phyloP scores from a whole-genome alignment of 2,329 filamentous ascomycete genomes.

The Sclerotinia trifoliorum region DNA sequence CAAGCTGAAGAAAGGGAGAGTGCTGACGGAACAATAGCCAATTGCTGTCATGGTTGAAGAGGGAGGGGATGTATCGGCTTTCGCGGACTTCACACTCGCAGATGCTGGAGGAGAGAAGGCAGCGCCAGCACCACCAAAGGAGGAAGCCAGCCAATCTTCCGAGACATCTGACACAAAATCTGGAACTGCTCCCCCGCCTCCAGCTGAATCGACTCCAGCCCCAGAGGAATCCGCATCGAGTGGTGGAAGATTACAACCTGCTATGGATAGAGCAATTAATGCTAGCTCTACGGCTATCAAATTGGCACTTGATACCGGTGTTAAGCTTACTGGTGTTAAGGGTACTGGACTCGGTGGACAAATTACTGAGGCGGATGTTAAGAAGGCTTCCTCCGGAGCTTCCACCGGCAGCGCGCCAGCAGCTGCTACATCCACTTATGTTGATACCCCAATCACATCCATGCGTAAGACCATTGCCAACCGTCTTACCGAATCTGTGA shows the following conservation, averaged over 20 bases:
- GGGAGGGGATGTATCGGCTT: constrained; percentile 79
- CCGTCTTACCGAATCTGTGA: constrained; percentile 83
- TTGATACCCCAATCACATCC: constrained; percentile 79
- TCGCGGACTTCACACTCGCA: constrained; percentile 81
- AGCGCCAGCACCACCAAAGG: constrained; percentile 62
- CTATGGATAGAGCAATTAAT: constrained; percentile 78
- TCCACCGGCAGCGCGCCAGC: constrained; percentile 53
- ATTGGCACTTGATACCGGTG: constrained; percentile 80
- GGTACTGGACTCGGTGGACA: constrained; percentile 82
- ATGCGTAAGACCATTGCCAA: constrained; percentile 99
- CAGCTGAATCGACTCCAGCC: constrained; percentile 63
- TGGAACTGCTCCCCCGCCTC: constrained; percentile 57
- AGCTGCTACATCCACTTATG: constrained; percentile 66
- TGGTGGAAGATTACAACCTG: constrained; percentile 75
- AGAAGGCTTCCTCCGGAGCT: constrained; percentile 69
- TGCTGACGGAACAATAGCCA: constrained; percentile 59
- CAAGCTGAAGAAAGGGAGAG: constrained; percentile 26
- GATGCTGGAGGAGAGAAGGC: constrained; percentile 86
- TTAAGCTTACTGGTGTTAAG: constrained; percentile 76
- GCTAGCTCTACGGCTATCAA: constrained; percentile 73
- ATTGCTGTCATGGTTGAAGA: constrained; percentile 96
- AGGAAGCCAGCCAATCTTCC: constrained; percentile 60
- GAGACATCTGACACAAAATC: constrained; percentile 59
- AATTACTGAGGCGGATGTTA: constrained; percentile 89
- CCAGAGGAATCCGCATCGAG: constrained; percentile 70